A percentile compares a stretch with the other conserved stretches of the same genome.
These are phyloP conservation scores for Exophiala spinifera DNA, from an alignment of 2,329 filamentous ascomycete genomes.

Conservation along the genomic window DNA sequence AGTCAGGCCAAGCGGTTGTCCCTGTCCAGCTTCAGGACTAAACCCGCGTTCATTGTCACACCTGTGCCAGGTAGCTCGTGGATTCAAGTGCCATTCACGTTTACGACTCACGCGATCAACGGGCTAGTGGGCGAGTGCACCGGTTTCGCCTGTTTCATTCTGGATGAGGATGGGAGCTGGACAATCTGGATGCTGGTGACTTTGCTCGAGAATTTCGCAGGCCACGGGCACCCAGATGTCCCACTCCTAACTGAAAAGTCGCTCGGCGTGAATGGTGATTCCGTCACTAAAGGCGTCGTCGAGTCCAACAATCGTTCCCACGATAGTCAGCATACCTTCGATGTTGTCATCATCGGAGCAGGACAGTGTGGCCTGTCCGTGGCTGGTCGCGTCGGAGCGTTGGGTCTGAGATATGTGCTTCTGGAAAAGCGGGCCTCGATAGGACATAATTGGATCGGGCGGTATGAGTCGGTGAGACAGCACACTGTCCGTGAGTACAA, in stretches of 20 bases:
- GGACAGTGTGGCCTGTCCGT: slow-evolving; percentile 46
- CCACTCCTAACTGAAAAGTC: too few species aligned
- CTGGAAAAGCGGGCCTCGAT: slow-evolving; percentile 43
- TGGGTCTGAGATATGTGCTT: slow-evolving; percentile 44
- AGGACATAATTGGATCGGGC: slow-evolving; percentile 47
- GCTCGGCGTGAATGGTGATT: not conserved
- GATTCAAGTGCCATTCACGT: slow-evolving; percentile 12
- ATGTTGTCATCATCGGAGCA: slow-evolving; percentile 38
- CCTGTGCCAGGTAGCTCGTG: slow-evolving; percentile 9
- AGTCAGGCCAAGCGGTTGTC: slow-evolving; percentile 7
- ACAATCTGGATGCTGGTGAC: slow-evolving; percentile 32
- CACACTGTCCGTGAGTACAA: slow-evolving; percentile 20
- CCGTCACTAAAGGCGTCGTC: slow-evolving; percentile 6
- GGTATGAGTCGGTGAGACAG: slow-evolving; percentile 45
- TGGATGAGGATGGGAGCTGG: slow-evolving; percentile 21
- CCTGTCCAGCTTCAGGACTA: slow-evolving; percentile 12
- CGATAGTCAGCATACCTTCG: slow-evolving; percentile 31
- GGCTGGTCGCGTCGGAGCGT: slow-evolving; percentile 44
- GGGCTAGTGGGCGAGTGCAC: slow-evolving; percentile 19
- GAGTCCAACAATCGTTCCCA: slow-evolving; percentile 10
- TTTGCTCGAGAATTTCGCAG: slow-evolving; percentile 28
- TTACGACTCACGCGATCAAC: slow-evolving; percentile 5
- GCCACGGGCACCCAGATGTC: slow-evolving; percentile 26
- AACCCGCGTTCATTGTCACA: slow-evolving; percentile 3
- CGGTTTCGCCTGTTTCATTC: slow-evolving; percentile 27